These are phyloP conservation scores for Penicillium glabrum DNA, from an alignment of 2,329 filamentous ascomycete genomes.

Conservation along the genomic window DNA sequence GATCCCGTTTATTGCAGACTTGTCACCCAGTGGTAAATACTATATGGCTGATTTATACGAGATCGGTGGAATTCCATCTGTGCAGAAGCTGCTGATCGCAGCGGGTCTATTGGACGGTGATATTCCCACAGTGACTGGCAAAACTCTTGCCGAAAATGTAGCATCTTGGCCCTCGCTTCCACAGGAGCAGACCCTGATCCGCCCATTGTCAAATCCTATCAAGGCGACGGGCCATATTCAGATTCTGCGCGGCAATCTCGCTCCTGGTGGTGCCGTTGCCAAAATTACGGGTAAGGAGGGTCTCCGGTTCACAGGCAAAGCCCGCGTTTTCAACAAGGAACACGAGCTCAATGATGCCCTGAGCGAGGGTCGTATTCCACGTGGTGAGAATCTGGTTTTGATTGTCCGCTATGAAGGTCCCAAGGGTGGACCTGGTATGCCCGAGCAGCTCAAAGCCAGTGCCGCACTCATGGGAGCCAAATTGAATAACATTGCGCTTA, in stretches of 20 bases:
- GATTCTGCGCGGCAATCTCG: conserved; percentile 82
- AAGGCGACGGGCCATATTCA: conserved; percentile 85
- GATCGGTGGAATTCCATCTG: conserved; percentile 79
- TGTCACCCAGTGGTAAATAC: conserved; percentile 80
- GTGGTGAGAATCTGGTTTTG: conserved; percentile 79
- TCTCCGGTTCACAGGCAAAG: conserved; percentile 74
- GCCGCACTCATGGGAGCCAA: conserved; percentile 92
- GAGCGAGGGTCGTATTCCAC: conserved; percentile 66
- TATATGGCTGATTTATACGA: conserved; percentile 86
- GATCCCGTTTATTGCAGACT: conserved; percentile 81
- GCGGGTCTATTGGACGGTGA: conserved; percentile 72
- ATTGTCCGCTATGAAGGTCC: conserved; percentile 93
- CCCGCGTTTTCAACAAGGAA: conserved; percentile 85
- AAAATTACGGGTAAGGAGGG: conserved; percentile 98
- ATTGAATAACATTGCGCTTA: conserved; percentile 81
- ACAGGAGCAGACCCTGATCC: conserved; percentile 79
- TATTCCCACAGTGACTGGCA: conserved; percentile 80
- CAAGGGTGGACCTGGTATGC: conserved; percentile 93
- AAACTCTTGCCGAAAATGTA: conserved; percentile 80
- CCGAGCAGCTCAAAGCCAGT: conserved; percentile 84
- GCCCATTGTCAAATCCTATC: conserved; percentile 77
- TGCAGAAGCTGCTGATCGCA: conserved; percentile 81
- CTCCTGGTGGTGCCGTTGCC: conserved; percentile 84
- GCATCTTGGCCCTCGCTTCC: conserved; percentile 73
- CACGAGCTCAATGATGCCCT: conserved; percentile 73